Evolutionary conservation across 2,329 filamentous ascomycete species (phyloP).

Genomic region (Calonectria henricotiae): DNA sequence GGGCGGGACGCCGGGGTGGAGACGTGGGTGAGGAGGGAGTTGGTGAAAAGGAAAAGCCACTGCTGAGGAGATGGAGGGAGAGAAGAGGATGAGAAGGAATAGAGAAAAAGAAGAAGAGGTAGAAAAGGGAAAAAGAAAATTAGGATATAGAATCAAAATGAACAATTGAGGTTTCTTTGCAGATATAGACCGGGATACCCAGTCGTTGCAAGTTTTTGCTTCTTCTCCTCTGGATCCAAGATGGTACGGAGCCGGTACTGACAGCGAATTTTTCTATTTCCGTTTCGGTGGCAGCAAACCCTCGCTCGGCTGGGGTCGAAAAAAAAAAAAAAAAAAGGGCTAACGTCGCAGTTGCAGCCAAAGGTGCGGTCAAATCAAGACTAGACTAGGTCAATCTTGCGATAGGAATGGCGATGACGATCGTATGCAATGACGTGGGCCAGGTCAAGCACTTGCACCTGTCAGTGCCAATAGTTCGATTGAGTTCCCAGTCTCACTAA

Average conservation of each 20-base stretch:
- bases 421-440: constrained; percentile 51
- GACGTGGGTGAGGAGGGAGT: constrained; percentile 3
- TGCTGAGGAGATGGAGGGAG: neutral
- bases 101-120: no score
- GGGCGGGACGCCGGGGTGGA: constrained; percentile 28
- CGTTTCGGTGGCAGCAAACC: constrained; percentile 18
- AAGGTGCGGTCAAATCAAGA: constrained; percentile 30
- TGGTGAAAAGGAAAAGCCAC: neutral
- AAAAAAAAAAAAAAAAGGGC: constrained; percentile 32
- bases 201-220: constrained; percentile 26
- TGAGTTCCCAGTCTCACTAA: constrained; percentile 40
- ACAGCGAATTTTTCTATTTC: constrained; percentile 11
- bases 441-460: constrained; percentile 37
- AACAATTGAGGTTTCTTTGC: constrained; percentile 1
- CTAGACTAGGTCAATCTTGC: constrained; percentile 29
- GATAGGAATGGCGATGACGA: constrained; percentile 51
- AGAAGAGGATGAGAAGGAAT: neutral
- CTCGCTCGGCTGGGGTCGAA: constrained; percentile 28
- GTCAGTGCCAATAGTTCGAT: constrained; percentile 40
- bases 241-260: neutral
- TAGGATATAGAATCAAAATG: neutral
- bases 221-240: neutral
- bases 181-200: constrained; percentile 24
- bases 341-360: constrained; percentile 26
- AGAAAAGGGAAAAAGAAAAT: neutral